Conservation (phyloP, 2,329 filamentous ascomycete species). For the Alternaria incomplexa region DNA sequence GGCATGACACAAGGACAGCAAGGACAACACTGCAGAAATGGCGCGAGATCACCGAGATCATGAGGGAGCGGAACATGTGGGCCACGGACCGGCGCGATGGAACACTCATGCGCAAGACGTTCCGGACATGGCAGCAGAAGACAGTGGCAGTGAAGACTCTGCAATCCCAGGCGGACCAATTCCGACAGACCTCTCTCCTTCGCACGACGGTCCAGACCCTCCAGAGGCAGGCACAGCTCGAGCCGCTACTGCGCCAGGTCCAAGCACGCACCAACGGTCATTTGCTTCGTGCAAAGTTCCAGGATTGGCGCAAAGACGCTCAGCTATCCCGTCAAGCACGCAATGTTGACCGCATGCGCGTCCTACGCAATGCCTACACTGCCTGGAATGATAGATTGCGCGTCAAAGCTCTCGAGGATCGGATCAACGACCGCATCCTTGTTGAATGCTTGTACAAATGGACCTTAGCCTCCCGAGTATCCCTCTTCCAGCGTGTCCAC, state of each 20-base stretch:
- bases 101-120: conserved; percentile 32
- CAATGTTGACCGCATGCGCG: conserved; percentile 57
- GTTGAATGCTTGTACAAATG: conserved; percentile 66
- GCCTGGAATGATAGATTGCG: conserved; percentile 68
- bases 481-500: conserved; percentile 50
- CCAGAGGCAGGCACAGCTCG: conserved; percentile 51
- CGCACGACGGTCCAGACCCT: conserved; percentile 26
- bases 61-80: conserved; percentile 35
- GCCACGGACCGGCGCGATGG: conserved; percentile 29
- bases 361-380: conserved; percentile 64
- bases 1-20: conserved; percentile 38
- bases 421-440: conserved; percentile 63
- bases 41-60: conserved; percentile 29
- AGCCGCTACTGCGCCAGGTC: conserved; percentile 53
- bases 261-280: conserved; percentile 53
- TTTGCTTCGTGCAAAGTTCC: conserved; percentile 55
- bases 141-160: conserved; percentile 30
- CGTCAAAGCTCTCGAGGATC: conserved; percentile 57
- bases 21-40: conserved; percentile 34
- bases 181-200: conserved; percentile 37
- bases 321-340: conserved; percentile 55
- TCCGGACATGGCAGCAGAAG: conserved; percentile 31
- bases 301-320: conserved; percentile 56
- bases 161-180: conserved; percentile 44
- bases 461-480: conserved; percentile 59